Evolutionary conservation across 495 filamentous ascomycete genomes (phyloP), one percentile per base, ranked within the genome.

Genomic region (Penicillium crystallinum): DNA sequence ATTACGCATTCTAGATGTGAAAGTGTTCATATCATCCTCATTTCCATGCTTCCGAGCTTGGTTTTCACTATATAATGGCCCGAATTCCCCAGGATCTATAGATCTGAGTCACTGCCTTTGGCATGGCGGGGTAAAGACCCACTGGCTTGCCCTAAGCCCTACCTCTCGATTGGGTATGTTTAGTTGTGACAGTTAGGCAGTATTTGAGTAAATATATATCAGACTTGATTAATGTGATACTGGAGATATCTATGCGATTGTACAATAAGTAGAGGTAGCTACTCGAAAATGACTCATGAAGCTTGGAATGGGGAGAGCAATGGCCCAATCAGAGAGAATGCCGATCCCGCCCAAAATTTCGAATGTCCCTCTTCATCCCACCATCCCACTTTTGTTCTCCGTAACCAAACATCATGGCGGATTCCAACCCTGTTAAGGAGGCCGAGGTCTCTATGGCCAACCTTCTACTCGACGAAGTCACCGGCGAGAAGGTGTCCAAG

Each of bases 401-500:
- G 44, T 55, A 56, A 30, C 42, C 53, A 29, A 19, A 41, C 64
- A 73, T 55, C 37, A 77, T 77, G 74, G 61, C 74, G 61, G 74
- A 77, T 62, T 58, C 69, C 38, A 75, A 68, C 60, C 52, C 67
- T 53, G 72, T 76, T 43, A 65, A 73, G 51, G 85, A 85, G 76
- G 79, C 78, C 51, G 80, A 81, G 55, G 75, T 72, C 53, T 79
- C 82, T 67, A 70, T 86, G 61, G 81, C 82, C 64, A 90, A 91
- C 65, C 79, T 91, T 54, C 78, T 89, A 64, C 76, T 88, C 25
- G 90, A 95, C 67, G 88, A 92, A 54, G 85, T 87, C 52, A 92
- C 90, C 34, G 90, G 89, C 55, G 90, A 95, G 73, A 83, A 77
- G 71, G 79, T 82, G 35, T 91, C 89, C 73, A 93, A 95, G 83